phyloP scores from a whole-genome alignment of 805 yeast species.

The Candida loeiensis region DNA sequence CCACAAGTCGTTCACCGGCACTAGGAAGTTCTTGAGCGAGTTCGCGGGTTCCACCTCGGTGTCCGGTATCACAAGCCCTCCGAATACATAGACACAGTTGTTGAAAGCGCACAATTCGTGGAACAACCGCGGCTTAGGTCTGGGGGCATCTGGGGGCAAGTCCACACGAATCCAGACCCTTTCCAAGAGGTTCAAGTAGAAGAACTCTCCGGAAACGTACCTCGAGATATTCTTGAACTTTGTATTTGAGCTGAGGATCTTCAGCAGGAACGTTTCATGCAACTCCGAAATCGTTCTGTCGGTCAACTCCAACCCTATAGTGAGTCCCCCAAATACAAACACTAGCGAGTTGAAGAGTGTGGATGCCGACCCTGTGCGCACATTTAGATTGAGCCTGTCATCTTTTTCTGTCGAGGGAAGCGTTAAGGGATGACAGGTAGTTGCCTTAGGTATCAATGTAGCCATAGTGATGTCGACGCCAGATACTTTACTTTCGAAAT shows the following conservation, averaged over 20 bases:
- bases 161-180: conserved; percentile 51
- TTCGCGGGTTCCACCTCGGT: conserved; percentile 1
- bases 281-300: conserved; percentile 39
- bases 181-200: conserved; percentile 56
- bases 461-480: conserved; percentile 45
- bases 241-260: conserved; percentile 21
- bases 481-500: too few relatives aligned
- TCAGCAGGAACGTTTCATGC: conserved; percentile 33
- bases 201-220: conserved; percentile 61
- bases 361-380: conserved; percentile 67
- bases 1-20: conserved; percentile 67
- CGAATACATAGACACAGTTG: conserved; percentile 54
- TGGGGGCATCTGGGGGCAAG: conserved; percentile 13
- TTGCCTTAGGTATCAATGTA: conserved; percentile 60
- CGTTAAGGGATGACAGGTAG: conserved; percentile 53
- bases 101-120: conserved; percentile 55
- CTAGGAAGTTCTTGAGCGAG: conserved; percentile 15
- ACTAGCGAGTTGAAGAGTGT: conserved; percentile 56
- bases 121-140: conserved; percentile 50
- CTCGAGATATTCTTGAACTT: conserved; percentile 24
- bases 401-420: conserved; percentile 55
- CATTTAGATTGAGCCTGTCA: conserved; percentile 51
- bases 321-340: conserved; percentile 66
- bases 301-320: conserved; percentile 49
- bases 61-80: conserved; percentile 51